Evolutionary conservation across 768 basidiomycete species (phyloP).

Genomic region (Crassisporium funariophilum): DNA sequence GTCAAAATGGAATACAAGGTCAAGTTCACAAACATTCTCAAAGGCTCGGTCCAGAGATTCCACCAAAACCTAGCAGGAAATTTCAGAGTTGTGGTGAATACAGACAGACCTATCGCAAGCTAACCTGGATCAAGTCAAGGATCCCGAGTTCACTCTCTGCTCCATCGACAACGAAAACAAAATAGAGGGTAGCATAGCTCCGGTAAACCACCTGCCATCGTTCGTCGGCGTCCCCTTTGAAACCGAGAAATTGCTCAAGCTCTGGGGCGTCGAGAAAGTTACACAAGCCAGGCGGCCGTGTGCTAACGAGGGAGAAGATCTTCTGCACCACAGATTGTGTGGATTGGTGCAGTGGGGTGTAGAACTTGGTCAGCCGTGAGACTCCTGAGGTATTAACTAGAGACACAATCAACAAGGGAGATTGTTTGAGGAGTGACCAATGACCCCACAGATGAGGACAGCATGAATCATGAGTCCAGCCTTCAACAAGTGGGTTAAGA

Average conservation of each 20-base stretch:
- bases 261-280: slow-evolving; percentile 97
- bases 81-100: background rate
- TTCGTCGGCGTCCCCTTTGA: slow-evolving; percentile 53
- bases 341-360: slow-evolving; percentile 73
- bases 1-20: slow-evolving; percentile 98
- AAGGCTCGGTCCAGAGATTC: slow-evolving; percentile 95
- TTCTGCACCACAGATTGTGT: slow-evolving; percentile 75
- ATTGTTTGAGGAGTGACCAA: background rate
- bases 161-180: slow-evolving; percentile 95
- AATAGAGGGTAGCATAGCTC: slow-evolving; percentile 94
- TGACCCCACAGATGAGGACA: slow-evolving; percentile 77
- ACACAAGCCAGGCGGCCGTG: slow-evolving; percentile 82
- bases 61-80: slow-evolving; percentile 81
- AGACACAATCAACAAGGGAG: slow-evolving; percentile 7
- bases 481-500: slow-evolving; percentile 7
- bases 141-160: slow-evolving; percentile 97
- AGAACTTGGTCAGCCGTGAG: slow-evolving; percentile 85
- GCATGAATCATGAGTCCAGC: slow-evolving; percentile 71
- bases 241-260: slow-evolving; percentile 72
- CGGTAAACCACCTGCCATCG: slow-evolving; percentile 89
- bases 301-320: slow-evolving; percentile 87
- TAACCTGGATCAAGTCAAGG: slow-evolving; percentile 93
- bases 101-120: slow-evolving; percentile 20
- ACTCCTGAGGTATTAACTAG: slow-evolving; percentile 93
- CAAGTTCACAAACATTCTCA: slow-evolving; percentile 98